These are phyloP conservation scores for Tricholoma saponaceum DNA, from an alignment of 768 basidiomycete species.

Conservation along the genomic window DNA sequence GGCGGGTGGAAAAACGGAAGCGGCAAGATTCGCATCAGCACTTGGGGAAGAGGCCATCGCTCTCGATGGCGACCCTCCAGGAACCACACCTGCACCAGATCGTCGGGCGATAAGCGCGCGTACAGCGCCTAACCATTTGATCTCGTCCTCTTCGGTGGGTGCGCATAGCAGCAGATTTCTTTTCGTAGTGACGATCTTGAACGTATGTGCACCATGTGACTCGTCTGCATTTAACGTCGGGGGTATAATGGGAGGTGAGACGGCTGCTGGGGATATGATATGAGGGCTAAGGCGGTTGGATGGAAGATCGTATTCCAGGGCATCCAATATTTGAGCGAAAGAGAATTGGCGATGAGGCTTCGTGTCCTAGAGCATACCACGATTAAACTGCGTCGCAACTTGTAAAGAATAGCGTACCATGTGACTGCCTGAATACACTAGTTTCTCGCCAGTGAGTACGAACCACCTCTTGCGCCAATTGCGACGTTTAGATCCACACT, in stretches of 20 bases:
- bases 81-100: slow-evolving; percentile 44
- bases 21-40: slow-evolving; percentile 9
- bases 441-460: slow-evolving; percentile 80
- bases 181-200: slow-evolving; percentile 96
- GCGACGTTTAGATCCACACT: slow-evolving; percentile 88
- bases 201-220: slow-evolving; percentile 55
- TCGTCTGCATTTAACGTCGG: slow-evolving; percentile 39
- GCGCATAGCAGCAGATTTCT: slow-evolving; percentile 87
- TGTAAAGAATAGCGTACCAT: slow-evolving; percentile 62
- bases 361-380: slow-evolving; percentile 60
- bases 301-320: slow-evolving; percentile 79
- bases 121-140: slow-evolving; percentile 95
- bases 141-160: slow-evolving; percentile 96
- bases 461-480: slow-evolving; percentile 99
- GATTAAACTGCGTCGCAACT: slow-evolving; percentile 6
- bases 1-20: slow-evolving; percentile 10
- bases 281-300: slow-evolving; percentile 46
- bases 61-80: slow-evolving; percentile 38
- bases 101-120: slow-evolving; percentile 85
- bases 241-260: slow-evolving; percentile 30
- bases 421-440: slow-evolving; percentile 89
- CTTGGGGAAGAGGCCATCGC: slow-evolving; percentile 12
- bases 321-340: slow-evolving; percentile 83
- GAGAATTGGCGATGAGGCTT: slow-evolving; percentile 86
- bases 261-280: slow-evolving; percentile 24